These are phyloP conservation scores for Trichoderma koningiopsis DNA, from an alignment of 2,329 filamentous ascomycete species.

Conservation along the genomic window DNA sequence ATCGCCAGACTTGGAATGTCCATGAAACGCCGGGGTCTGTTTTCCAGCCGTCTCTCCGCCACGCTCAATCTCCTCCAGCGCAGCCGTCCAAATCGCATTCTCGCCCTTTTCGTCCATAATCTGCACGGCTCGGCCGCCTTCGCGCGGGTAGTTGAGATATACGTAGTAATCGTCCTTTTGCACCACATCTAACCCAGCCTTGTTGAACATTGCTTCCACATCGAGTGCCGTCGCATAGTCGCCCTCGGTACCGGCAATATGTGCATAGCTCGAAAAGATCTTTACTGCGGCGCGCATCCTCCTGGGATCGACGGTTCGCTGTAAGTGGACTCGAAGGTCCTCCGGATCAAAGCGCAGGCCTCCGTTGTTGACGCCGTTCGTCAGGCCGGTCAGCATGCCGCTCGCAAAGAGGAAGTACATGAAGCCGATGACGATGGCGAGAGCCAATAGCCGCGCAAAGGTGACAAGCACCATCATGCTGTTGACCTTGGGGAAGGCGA, in stretches of 20 bases:
- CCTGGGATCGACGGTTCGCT: constrained; percentile 69
- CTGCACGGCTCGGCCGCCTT: constrained; percentile 75
- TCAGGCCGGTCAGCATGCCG: constrained; percentile 73
- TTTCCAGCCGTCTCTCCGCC: constrained; percentile 63
- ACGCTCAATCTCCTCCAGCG: constrained; percentile 75
- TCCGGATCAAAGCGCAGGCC: constrained; percentile 79
- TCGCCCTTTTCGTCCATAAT: constrained; percentile 70
- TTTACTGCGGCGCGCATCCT: constrained; percentile 72
- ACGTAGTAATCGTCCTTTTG: constrained; percentile 78
- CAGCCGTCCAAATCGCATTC: constrained; percentile 72
- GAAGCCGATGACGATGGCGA: constrained; percentile 73
- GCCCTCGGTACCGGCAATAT: constrained; percentile 92
- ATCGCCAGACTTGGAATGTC: constrained; percentile 82
- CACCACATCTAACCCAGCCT: constrained; percentile 74
- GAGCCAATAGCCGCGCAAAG: constrained; percentile 71
- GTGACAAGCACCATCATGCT: constrained; percentile 58
- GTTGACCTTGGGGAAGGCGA: constrained; percentile 44
- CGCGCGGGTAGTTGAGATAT: constrained; percentile 87
- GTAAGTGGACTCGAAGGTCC: constrained; percentile 73
- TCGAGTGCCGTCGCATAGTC: constrained; percentile 85
- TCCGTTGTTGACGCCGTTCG: constrained; percentile 58
- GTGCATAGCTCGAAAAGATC: constrained; percentile 81
- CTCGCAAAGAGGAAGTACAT: constrained; percentile 85
- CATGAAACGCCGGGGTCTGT: constrained; percentile 82
- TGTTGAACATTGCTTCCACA: constrained; percentile 74